Evolutionary conservation across 352 stramenopile species (phyloP), one percentile per base, ranked within the genome.

Genomic region (Globisporangium cystogenes): DNA sequence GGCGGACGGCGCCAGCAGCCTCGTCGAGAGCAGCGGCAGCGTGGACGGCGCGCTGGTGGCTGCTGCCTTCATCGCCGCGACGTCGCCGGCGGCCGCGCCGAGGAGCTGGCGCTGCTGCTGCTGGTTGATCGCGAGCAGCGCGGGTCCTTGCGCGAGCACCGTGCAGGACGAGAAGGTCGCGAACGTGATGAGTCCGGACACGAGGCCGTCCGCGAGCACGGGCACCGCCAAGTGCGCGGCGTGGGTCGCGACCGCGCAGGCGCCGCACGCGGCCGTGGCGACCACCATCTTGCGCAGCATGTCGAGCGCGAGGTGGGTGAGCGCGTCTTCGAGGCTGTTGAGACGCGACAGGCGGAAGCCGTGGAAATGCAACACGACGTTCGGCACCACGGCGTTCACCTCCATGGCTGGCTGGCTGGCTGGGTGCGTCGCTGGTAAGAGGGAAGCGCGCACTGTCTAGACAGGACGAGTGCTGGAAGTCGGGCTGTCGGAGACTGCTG

Each of bases 361-460:
- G 20, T 81, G 74, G 51, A 90, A 73, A 45, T 82, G 70, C 48
- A 90, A 64, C 52, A 87, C 74, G 48, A 90, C 64, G 43, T 66
- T 76, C 18, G 72, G 68, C 23, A 74, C 56, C 45, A 67, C 55
- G 23, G 62, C 48, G 53, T 50, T 66, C 24, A 62, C 15, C 36
- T 57, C 57, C 39, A 65, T 64, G n/a, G 33, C 47, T 35, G 33
- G 33, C 12, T 18, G 33, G 33, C 33, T 39, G 33, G 33, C 14
- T 39, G 33, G 33, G 6, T 18, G 11, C 8, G 43, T 37, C 10
- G 43, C 8, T 27, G 35, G 20, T 11, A 10, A 14, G 14, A 39
- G 33, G 18, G 33, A 0, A 1, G n/a, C 12, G 4, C 18, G 43
- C 23, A 36, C 46, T 62, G 48, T 62, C 53, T 60, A 60, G 53